A percentile compares a stretch with the other conserved stretches of the same genome.
Evolutionary conservation across 106 monocot genomes (phyloP).

Genomic region (Dactylorhiza incarnata): DNA sequence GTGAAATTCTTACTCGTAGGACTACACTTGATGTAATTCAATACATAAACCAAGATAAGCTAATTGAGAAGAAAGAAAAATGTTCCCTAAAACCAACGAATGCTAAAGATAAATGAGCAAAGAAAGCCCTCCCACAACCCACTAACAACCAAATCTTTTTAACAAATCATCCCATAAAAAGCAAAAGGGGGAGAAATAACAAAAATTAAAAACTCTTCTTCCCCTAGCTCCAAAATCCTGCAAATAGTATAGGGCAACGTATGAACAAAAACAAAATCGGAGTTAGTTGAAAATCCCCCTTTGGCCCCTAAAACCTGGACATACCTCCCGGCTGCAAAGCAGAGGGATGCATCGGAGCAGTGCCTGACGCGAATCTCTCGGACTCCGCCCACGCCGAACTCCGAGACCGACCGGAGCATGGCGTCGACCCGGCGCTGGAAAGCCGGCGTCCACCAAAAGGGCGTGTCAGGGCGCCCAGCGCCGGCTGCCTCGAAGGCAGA

Average conservation of each 20-base stretch:
- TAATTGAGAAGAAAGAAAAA: neutral
- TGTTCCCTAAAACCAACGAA: neutral
- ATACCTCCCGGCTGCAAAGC: slow-evolving; percentile 54
- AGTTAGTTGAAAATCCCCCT: neutral
- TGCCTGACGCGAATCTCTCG: slow-evolving; percentile 60
- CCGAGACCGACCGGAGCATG: slow-evolving; percentile 46
- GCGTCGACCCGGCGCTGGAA: slow-evolving; percentile 71
- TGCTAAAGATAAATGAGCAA: neutral
- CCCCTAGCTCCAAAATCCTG: no score
- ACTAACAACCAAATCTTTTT: neutral
- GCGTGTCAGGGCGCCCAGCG: slow-evolving; percentile 22
- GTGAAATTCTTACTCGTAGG: no score
- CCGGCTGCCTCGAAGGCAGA: slow-evolving; percentile 42
- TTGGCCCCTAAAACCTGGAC: neutral
- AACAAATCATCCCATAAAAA: neutral
- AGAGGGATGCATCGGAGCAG: slow-evolving; percentile 61
- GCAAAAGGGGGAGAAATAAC: neutral
- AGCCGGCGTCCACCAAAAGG: slow-evolving; percentile 77
- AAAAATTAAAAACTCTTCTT: neutral
- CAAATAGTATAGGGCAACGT: neutral
- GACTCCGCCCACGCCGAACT: slow-evolving; percentile 25
- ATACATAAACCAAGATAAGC: neutral
- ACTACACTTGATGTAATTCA: no score
- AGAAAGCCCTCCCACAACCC: neutral
- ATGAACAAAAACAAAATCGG: neutral